Conservation (phyloP, 1,139 yeast species). For the Geotrichum australiense region DNA sequence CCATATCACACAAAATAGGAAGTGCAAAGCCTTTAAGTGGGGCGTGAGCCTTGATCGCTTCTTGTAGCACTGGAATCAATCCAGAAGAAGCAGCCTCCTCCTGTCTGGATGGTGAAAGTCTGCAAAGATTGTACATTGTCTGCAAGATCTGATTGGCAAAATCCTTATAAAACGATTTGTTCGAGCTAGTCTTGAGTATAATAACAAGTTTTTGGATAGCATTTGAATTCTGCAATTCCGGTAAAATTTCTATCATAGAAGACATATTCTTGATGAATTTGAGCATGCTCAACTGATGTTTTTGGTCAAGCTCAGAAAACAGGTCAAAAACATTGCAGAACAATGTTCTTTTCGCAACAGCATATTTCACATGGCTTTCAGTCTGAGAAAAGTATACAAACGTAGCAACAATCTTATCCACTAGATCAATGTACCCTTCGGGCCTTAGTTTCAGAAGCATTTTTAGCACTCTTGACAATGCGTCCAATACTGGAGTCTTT, state of each 20-base stretch:
- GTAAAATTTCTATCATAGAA: conserved; percentile 25
- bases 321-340: conserved; percentile 24
- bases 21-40: conserved; percentile 56
- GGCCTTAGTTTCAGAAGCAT: background rate
- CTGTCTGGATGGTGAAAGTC: conserved; percentile 49
- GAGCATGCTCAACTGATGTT: conserved; percentile 24
- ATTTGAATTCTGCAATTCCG: conserved; percentile 28
- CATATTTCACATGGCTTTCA: conserved; percentile 30
- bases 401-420: conserved; percentile 26
- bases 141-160: conserved; percentile 29
- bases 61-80: conserved; percentile 45
- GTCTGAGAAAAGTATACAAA: conserved; percentile 32
- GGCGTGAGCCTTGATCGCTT: conserved; percentile 41
- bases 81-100: conserved; percentile 49
- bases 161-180: conserved; percentile 21
- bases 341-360: conserved; percentile 23
- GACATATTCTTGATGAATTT: conserved; percentile 32
- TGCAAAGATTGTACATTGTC: conserved; percentile 46
- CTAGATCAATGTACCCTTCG: conserved; percentile 10
- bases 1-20: conserved; percentile 59
- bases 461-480: conserved; percentile 43
- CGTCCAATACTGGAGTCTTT: conserved; percentile 44
- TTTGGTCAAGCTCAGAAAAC: conserved; percentile 19
- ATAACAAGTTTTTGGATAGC: conserved; percentile 30
- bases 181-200: conserved; percentile 23